These are phyloP conservation scores for Polygonum aviculare DNA, from an alignment of 148 eudicot species.

Conservation along the genomic window DNA sequence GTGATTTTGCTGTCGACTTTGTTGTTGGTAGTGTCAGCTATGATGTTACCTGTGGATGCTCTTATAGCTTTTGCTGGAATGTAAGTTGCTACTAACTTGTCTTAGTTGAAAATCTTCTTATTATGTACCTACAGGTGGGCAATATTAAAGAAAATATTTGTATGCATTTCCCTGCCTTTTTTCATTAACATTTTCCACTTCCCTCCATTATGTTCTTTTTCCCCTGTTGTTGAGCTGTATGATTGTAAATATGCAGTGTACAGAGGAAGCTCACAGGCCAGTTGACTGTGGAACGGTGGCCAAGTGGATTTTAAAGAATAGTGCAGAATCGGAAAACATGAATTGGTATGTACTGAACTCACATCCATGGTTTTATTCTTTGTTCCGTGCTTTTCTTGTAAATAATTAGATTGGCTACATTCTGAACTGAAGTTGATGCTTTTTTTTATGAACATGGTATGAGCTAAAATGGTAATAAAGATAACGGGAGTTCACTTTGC, in stretches of 20 bases:
- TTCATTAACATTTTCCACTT: background rate
- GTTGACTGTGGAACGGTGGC: conserved; percentile 85
- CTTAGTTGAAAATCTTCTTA: background rate
- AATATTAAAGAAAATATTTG: background rate
- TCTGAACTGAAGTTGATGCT: background rate
- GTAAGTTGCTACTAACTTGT: conserved; percentile 32
- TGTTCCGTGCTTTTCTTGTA: background rate
- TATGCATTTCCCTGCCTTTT: background rate
- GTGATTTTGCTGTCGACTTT: conserved; percentile 76
- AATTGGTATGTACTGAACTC: conserved; percentile 45
- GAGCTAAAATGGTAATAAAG: background rate
- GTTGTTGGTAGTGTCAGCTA: conserved; percentile 60
- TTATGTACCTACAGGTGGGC: background rate
- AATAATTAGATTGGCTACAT: background rate
- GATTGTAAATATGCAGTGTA: conserved; percentile 43
- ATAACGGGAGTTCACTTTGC: background rate
- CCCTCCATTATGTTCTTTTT: background rate
- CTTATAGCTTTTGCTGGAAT: conserved; percentile 81
- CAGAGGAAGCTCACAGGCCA: conserved; percentile 90
- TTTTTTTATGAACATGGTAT: background rate
- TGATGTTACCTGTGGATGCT: conserved; percentile 70
- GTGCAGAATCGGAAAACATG: conserved; percentile 88
- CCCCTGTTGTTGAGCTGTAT: background rate
- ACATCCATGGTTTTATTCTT: background rate
- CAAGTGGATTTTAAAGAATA: conserved; percentile 80